Evolutionary conservation across 768 basidiomycete species (phyloP).

Genomic region (Asterophora lycoperdoides): DNA sequence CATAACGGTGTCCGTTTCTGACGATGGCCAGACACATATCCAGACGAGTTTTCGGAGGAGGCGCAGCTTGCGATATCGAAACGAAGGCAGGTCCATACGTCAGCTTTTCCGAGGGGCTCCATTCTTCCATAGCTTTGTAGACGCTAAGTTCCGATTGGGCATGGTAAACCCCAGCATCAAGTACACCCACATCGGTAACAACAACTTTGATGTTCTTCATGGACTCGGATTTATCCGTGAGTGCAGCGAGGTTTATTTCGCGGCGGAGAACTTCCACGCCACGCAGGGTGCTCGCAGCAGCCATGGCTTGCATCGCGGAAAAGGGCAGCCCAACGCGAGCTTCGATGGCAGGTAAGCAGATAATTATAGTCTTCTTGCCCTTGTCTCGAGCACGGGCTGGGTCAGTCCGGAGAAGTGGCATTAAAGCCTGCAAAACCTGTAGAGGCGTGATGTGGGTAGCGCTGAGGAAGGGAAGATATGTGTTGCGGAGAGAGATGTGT

Average conservation of each 20-base stretch:
- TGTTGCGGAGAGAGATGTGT: conserved; percentile 55
- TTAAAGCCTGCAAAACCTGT: conserved; percentile 68
- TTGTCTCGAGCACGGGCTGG: conserved; percentile 51
- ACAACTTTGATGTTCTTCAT: conserved; percentile 69
- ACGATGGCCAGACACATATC: conserved; percentile 29
- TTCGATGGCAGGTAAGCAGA: conserved; percentile 73
- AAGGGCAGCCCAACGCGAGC: conserved; percentile 75
- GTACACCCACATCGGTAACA: conserved; percentile 67
- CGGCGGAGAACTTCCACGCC: conserved; percentile 70
- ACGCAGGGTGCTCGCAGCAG: conserved; percentile 66
- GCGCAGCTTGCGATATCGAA: conserved; percentile 35
- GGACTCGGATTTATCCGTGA: conserved; percentile 49
- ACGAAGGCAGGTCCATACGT: conserved; percentile 71
- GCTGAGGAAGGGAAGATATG: conserved; percentile 68
- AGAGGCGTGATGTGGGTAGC: conserved; percentile 76
- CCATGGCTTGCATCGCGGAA: conserved; percentile 65
- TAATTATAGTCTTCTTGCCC: conserved; percentile 56
- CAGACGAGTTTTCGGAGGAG: conserved; percentile 25
- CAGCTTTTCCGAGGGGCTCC: conserved; percentile 70
- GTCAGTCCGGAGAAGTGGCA: conserved; percentile 73
- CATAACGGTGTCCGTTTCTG: conserved; percentile 34
- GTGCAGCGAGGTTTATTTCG: conserved; percentile 57
- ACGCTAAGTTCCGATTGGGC: conserved; percentile 30
- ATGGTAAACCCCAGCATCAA: conserved; percentile 32
- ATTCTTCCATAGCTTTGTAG: conserved; percentile 57